Evolutionary conservation across 2,329 filamentous ascomycete genomes (phyloP).

Genomic region (Colletotrichum zoysiae): DNA sequence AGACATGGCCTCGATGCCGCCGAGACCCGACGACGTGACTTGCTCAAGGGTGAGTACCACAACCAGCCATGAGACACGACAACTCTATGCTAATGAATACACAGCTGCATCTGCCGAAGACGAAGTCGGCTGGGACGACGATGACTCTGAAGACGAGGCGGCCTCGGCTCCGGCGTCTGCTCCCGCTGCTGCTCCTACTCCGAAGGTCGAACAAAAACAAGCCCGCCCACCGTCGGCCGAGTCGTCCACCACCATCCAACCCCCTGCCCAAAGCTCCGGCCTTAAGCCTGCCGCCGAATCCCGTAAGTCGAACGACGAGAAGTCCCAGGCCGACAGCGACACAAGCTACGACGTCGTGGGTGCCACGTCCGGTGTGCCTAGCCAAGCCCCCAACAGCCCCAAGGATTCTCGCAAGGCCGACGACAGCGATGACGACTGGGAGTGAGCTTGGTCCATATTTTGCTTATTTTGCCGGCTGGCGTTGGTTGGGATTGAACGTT

Average conservation of each 20-base stretch:
- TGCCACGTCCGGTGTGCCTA: constrained; percentile 79
- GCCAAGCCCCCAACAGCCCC: constrained; percentile 79
- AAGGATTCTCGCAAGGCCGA: constrained; percentile 69
- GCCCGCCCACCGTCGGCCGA: constrained; percentile 62
- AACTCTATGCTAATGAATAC: constrained; percentile 36
- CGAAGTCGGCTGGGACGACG: constrained; percentile 77
- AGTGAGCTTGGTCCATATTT: constrained; percentile 58
- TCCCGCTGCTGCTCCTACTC: constrained; percentile 35
- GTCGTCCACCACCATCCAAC: constrained; percentile 73
- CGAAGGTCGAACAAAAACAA: constrained; percentile 48
- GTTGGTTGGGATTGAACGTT: constrained; percentile 43
- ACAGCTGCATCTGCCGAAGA: constrained; percentile 78
- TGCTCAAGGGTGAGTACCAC: constrained; percentile 81
- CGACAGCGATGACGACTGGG: constrained; percentile 77
- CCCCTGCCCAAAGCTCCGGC: constrained; percentile 53
- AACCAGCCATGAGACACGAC: neutral
- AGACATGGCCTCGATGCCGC: constrained; percentile 93
- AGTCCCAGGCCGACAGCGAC: constrained; percentile 92
- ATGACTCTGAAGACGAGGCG: constrained; percentile 72
- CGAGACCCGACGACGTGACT: constrained; percentile 87
- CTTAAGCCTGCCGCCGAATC: constrained; percentile 73
- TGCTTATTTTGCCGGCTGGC: constrained; percentile 33
- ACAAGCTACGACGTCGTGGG: constrained; percentile 96
- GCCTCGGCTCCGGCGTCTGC: constrained; percentile 51
- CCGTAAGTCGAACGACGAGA: constrained; percentile 86